Base-by-base conservation (phyloP, 2,329 filamentous ascomycete genomes). In the Fusarium sp. region DNA sequence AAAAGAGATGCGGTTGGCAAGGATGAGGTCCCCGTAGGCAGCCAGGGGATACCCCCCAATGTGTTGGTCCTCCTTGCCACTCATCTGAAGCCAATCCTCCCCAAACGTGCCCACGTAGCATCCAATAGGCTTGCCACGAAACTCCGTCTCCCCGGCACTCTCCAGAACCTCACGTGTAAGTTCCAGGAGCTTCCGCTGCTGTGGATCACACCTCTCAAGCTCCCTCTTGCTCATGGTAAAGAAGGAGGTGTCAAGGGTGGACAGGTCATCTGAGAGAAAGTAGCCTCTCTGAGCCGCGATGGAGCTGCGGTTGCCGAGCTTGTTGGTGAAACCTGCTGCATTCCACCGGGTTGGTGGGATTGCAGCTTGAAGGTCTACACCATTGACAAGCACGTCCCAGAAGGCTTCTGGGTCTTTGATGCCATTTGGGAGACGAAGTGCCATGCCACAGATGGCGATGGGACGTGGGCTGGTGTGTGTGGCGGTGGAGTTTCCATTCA, bases 131-230 rank as follows among this genome's bases (percentile, higher is more conserved):
- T 56, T 35, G 35, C 52, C 52, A 11, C 52, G 52, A 6, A 34
- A 56, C n/a, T 35, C 52, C 6, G 29, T 56, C 14, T 35, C 52
- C 5, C 52, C 31, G 2, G 52, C 52, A 14, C 52, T 56, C 27
- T 56, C 52, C 1, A 56, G 7, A n/a, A 35, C 52, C 4, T 56
- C 52, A 24, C 52, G 52, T 4, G 52, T 56, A 13, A 56, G n/a
- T 31, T 71, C 34, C 76, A 67, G 52, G 78, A 67, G 13, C 52
- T 56, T 34, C 7, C 79, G 63, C 59, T 81, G 77, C 56, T 79
- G 76, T 4, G 80, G 80, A 29, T 82, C 80, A 70, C 81, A 78
- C 9, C 56, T 60, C 20, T 66, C 62, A 34, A 77, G 79, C 42
- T 81, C 77, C 3, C 59, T 66, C 5, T 69, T 54, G 3, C 72